phyloP scores from a whole-genome alignment of 1,284 basidiomycete species.

The Laetiporus sulphureus region DNA sequence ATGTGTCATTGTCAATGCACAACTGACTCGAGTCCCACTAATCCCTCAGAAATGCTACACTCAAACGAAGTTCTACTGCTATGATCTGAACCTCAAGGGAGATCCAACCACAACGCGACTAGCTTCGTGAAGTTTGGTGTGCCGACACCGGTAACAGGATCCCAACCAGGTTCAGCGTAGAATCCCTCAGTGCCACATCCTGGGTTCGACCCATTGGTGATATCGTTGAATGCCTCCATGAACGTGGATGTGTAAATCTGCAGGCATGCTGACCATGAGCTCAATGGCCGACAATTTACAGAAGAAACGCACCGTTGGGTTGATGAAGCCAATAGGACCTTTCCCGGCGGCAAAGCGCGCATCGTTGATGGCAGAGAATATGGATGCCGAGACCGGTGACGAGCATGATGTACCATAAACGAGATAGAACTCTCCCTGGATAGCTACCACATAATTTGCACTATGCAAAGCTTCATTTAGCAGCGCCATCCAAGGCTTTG shows the following conservation, averaged over 20 bases:
- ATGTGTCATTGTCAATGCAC: too few relatives aligned
- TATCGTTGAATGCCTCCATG: slow-evolving; percentile 32
- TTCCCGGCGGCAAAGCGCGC: slow-evolving; percentile 35
- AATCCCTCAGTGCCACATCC: slow-evolving; percentile 12
- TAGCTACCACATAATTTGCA: slow-evolving; percentile 12
- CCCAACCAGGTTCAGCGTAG: slow-evolving; percentile 42
- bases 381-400: slow-evolving; percentile 26
- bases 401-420: slow-evolving; percentile 37
- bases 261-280: background rate
- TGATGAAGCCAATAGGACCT: slow-evolving; percentile 48
- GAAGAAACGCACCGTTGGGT: slow-evolving; percentile 28
- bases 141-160: slow-evolving; percentile 18
- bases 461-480: too few relatives aligned
- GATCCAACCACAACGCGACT: background rate
- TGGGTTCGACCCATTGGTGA: slow-evolving; percentile 21
- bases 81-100: slow-evolving; percentile 1
- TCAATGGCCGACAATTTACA: background rate
- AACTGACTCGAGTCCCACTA: too few relatives aligned
- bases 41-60: too few relatives aligned
- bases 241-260: slow-evolving; percentile 23
- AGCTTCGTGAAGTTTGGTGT: slow-evolving; percentile 19
- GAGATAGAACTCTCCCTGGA: slow-evolving; percentile 27
- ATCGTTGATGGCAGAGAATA: slow-evolving; percentile 57
- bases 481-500: too few relatives aligned
- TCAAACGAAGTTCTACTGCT: too few relatives aligned